Conservation (phyloP, 495 filamentous ascomycete species). For the Neurospora sp. region DNA sequence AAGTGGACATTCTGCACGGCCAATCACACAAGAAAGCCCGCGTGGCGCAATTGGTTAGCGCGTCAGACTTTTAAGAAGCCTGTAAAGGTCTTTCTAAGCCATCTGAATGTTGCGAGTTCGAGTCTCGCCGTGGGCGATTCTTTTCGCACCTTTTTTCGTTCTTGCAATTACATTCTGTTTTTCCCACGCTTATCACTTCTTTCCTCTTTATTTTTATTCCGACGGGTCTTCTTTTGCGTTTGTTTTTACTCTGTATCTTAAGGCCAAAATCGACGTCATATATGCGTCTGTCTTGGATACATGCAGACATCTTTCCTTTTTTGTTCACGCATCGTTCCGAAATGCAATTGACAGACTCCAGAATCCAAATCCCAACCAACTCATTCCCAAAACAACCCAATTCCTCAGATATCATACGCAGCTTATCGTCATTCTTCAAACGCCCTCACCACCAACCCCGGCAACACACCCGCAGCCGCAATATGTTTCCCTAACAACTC, state of each 20-base stretch:
- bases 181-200: neutral
- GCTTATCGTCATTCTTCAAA: neutral
- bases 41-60: neutral
- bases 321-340: neutral
- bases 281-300: neutral
- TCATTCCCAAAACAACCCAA: neutral
- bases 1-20: neutral
- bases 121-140: conserved; percentile 1
- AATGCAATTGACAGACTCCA: neutral
- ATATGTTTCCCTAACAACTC: neutral
- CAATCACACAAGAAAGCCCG: neutral
- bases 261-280: neutral
- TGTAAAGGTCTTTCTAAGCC: neutral
- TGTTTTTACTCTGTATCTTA: neutral
- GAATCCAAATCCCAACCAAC: neutral
- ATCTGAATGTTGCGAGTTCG: conserved; percentile 5
- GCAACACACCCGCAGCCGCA: neutral
- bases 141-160: neutral
- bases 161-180: neutral
- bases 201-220: neutral
- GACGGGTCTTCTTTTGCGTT: no score
- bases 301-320: neutral
- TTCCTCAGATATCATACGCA: neutral
- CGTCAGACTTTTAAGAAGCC: conserved; percentile 3
- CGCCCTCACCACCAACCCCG: neutral